These are phyloP conservation scores for Fibroporia radiculosa DNA, from an alignment of 768 basidiomycete genomes.

Conservation along the genomic window DNA sequence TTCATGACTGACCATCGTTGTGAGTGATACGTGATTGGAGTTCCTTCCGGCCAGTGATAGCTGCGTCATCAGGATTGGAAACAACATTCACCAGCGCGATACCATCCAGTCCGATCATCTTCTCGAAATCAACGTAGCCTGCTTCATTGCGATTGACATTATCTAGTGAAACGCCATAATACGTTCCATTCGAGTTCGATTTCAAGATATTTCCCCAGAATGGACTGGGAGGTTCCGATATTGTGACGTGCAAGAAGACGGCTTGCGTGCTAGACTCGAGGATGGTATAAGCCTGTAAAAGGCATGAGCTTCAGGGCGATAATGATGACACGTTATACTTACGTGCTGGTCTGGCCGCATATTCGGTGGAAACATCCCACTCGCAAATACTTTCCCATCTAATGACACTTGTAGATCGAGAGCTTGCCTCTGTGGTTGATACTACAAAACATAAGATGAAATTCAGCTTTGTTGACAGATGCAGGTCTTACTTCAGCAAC, in stretches of 20 bases:
- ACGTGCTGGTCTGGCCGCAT: conserved; percentile 90
- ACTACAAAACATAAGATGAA: conserved; percentile 26
- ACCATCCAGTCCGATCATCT: conserved; percentile 92
- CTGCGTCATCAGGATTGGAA: conserved; percentile 69
- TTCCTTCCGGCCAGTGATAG: conserved; percentile 60
- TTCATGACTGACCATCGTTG: conserved; percentile 69
- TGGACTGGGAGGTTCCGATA: conserved; percentile 63
- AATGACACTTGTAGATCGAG: conserved; percentile 89
- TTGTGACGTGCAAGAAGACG: conserved; percentile 94
- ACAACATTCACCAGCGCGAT: conserved; percentile 93
- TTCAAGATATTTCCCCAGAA: conserved; percentile 91
- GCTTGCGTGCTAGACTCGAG: conserved; percentile 91
- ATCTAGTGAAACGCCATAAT: conserved; percentile 81
- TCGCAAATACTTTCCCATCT: conserved; percentile 79
- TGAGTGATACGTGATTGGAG: conserved; percentile 88
- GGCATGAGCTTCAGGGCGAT: not conserved
- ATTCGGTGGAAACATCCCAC: conserved; percentile 82
- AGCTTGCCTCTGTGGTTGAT: conserved; percentile 43
- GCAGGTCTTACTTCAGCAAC: conserved; percentile 74
- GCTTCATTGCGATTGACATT: conserved; percentile 83
- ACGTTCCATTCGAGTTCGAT: conserved; percentile 97
- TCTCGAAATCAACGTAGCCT: conserved; percentile 97
- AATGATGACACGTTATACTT: conserved; percentile 20
- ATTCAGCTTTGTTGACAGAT: not conserved
- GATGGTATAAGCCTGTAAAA: conserved; percentile 75